Evolutionary conservation across 306 rosid genomes (phyloP).

Genomic region (Vigna angularis): DNA sequence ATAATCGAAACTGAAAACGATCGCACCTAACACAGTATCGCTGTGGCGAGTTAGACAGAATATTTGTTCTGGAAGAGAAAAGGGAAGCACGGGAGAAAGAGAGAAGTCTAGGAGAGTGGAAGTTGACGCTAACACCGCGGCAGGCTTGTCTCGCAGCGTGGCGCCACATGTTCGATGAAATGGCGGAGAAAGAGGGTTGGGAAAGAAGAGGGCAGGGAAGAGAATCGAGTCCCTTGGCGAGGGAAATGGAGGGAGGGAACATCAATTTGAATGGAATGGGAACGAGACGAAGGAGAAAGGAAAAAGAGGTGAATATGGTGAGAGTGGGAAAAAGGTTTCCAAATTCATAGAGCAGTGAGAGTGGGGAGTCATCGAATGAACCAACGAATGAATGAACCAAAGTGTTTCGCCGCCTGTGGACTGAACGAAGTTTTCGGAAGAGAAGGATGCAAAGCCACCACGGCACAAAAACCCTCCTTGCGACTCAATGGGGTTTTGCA

Average conservation of each 20-base stretch:
- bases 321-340: slow-evolving; percentile 3
- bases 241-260: slow-evolving; percentile 48
- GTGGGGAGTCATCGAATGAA: background rate
- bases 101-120: slow-evolving; percentile 45
- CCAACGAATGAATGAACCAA: background rate
- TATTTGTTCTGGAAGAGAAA: slow-evolving; percentile 18
- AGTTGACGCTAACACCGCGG: slow-evolving; percentile 30
- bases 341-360: slow-evolving; percentile 41
- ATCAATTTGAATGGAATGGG: slow-evolving; percentile 50
- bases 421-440: background rate
- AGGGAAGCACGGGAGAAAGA: slow-evolving; percentile 31
- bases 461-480: background rate
- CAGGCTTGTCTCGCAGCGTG: slow-evolving; percentile 60
- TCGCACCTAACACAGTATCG: slow-evolving; percentile 21
- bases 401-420: slow-evolving; percentile 52
- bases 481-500: background rate
- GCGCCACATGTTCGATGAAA: slow-evolving; percentile 74
- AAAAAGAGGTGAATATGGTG: background rate
- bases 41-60: slow-evolving; percentile 24
- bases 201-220: slow-evolving; percentile 8
- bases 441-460: background rate
- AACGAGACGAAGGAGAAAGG: background rate
- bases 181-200: slow-evolving; percentile 44
- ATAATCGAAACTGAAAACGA: slow-evolving; percentile 8
- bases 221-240: slow-evolving; percentile 37